Percentiles rank a stretch among this genome's conserved stretches.
Evolutionary conservation across 2,329 filamentous ascomycete genomes (phyloP).

Genomic region (Trichoderma guizhouense): DNA sequence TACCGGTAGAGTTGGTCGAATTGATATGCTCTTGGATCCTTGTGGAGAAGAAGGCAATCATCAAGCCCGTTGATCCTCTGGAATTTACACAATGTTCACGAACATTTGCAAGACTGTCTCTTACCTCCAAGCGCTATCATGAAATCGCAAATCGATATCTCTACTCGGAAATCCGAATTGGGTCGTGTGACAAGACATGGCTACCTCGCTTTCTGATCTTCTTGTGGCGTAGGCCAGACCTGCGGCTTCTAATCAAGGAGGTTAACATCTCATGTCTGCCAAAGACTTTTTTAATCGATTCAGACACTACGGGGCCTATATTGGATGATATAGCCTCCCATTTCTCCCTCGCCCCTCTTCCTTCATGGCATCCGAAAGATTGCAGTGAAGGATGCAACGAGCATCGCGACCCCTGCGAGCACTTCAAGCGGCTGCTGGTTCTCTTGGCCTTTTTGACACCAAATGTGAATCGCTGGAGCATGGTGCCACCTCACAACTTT

Average conservation of each 20-base stretch:
- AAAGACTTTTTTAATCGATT: not conserved
- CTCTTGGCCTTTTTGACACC: not conserved
- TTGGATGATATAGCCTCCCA: not conserved
- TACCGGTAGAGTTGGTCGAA: not conserved
- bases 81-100: conserved; percentile 14
- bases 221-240: not conserved
- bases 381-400: not conserved
- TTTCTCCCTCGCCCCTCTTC: not conserved
- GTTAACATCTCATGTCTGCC: not conserved
- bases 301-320: not conserved
- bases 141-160: not conserved
- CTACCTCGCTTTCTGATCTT: not conserved
- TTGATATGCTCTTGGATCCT: not conserved
- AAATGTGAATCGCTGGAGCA: not conserved
- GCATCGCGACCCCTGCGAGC: not conserved
- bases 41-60: not conserved
- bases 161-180: not conserved
- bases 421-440: not conserved
- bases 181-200: not conserved
- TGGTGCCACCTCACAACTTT: not conserved
- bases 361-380: not conserved
- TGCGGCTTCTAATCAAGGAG: not conserved
- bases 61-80: not conserved
- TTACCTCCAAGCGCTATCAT: not conserved
- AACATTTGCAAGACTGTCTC: not conserved